phyloP scores from a whole-genome alignment of 768 basidiomycete species.

The Boletus subparvulus region DNA sequence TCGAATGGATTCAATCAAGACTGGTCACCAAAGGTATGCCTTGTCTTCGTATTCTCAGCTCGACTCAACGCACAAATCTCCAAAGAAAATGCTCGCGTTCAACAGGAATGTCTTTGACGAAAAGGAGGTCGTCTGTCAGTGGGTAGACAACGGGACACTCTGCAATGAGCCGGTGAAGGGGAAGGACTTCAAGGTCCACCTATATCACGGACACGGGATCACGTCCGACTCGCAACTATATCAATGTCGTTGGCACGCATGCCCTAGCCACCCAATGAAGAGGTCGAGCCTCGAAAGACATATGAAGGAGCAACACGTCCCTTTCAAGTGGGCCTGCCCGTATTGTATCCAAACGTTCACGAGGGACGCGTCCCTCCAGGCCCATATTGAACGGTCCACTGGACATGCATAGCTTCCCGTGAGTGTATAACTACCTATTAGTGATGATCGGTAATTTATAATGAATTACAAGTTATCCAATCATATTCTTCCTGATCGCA shows the following conservation, averaged over 20 bases:
- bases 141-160: background rate
- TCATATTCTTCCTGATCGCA: background rate
- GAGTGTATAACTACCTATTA: background rate
- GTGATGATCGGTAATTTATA: background rate
- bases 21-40: background rate
- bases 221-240: background rate
- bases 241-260: conserved; percentile 10
- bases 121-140: background rate
- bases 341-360: background rate
- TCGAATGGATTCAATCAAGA: background rate
- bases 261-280: background rate
- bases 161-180: background rate
- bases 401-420: background rate
- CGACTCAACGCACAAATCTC: background rate
- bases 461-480: background rate
- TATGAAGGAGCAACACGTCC: conserved; percentile 8
- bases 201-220: conserved; percentile 3
- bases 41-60: background rate
- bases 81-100: conserved; percentile 6
- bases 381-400: background rate
- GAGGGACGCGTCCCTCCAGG: background rate
- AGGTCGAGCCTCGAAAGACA: conserved; percentile 12
- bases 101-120: conserved; percentile 3
- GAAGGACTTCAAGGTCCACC: conserved; percentile 3
- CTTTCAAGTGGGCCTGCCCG: conserved; percentile 12